phyloP scores from a whole-genome alignment of 2,329 filamentous ascomycete genomes.

The Allantophomopsis lycopodina region DNA sequence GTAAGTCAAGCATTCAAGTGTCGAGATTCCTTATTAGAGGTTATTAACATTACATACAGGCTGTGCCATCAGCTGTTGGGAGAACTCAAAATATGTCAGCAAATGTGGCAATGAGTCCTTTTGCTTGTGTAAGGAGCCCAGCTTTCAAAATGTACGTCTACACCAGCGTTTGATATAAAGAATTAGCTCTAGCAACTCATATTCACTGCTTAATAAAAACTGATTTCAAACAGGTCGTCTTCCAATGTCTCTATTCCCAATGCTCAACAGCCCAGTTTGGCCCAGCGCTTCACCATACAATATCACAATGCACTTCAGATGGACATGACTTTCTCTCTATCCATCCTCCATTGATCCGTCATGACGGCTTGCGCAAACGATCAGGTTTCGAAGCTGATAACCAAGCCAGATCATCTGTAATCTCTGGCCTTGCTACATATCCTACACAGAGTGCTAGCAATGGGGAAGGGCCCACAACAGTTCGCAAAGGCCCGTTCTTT shows the following conservation, averaged over 20 bases:
- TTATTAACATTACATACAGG: constrained; percentile 5
- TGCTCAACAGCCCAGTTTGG: constrained; percentile 20
- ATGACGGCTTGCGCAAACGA: constrained; percentile 15
- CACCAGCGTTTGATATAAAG: too few relatives aligned
- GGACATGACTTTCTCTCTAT: constrained; percentile 8
- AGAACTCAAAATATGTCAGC: constrained; percentile 21
- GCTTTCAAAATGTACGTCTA: constrained; percentile 11
- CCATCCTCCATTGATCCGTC: constrained; percentile 12
- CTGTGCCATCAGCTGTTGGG: constrained; percentile 20
- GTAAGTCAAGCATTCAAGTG: too few relatives aligned
- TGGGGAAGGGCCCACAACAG: too few relatives aligned
- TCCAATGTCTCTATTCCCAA: constrained; percentile 22
- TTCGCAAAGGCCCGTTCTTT: too few relatives aligned
- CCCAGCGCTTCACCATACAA: constrained; percentile 18
- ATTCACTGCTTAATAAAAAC: too few relatives aligned
- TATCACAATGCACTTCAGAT: constrained; percentile 14
- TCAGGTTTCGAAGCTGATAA: constrained; percentile 10
- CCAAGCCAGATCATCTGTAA: constrained; percentile 8
- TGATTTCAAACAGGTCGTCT: constrained; percentile 13
- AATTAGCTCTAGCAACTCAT: too few relatives aligned
- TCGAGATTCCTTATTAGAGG: too few relatives aligned
- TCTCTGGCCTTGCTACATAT: constrained; percentile 8
- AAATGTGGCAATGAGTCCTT: constrained; percentile 13
- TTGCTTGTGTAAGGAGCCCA: constrained; percentile 18
- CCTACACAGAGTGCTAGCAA: constrained; percentile 7